Base-by-base conservation (phyloP, 768 basidiomycete genomes). In the Trametes gibbosa region DNA sequence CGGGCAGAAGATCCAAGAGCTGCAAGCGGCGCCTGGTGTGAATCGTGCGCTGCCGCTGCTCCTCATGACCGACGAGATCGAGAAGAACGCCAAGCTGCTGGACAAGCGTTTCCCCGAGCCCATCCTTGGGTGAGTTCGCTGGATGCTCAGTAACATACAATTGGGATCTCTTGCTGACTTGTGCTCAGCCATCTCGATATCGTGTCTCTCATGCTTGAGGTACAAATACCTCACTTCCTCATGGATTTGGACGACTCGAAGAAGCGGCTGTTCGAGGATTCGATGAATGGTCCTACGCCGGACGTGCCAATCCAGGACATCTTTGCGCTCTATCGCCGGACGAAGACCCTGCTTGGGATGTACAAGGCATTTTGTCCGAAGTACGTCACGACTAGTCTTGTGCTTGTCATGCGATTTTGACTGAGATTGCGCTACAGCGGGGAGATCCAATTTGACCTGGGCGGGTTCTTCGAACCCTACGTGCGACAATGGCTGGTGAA, bases 221-320 rank as follows among this genome's bases (percentile, higher is more conserved):
- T 83, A 14, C 77, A 79, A 19, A 74, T 91, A 5, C 91, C 92
- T 7, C 75, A 83, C 56, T 82, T 86, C 65, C 67, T 92, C 8
- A 72, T 74, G 24, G 92, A 92, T 34, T 65, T 95, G 24, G 82
- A 88, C 62, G 77, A 75, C 41, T 85, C 86, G 10, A 85, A 87
- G 66, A 87, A 88, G 71, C 83, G 84, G 27, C 73, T 94, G 5
- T 84, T 90, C 59, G 90, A 92, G 68, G 87, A 89, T 12, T 92
- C 90, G 8, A 87, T 85, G 84, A 92, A 90, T 67, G 89, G 89
- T 3, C 90, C 92, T 1, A 91, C 89, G 8, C 92, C 92, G 5
- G 90, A 91, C 62, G 83, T 94, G 2, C 90, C 89, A 0, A 93
- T 95, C 48, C 89, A 92, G 64, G 94, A 98, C 69, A 85, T 95